These are phyloP conservation scores for Aurantiochytrium sp. DNA, from an alignment of 108 stramenopile species.

Conservation along the genomic window DNA sequence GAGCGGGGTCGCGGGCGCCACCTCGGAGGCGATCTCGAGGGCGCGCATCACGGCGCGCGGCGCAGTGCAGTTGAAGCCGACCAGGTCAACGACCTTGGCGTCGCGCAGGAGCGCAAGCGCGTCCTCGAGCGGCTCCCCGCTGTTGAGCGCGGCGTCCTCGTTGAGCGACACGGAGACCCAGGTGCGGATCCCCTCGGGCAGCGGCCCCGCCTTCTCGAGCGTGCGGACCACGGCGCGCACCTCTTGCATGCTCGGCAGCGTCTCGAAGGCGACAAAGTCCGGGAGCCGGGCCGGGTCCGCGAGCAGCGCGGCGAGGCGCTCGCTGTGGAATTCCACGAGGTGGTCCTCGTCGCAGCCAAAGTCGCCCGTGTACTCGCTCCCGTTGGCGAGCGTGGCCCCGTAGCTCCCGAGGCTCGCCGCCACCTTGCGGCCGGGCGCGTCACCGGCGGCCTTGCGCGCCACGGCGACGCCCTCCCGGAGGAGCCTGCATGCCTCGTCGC, in stretches of 20 bases:
- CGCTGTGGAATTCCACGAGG: background rate
- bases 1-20: background rate
- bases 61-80: background rate
- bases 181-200: background rate
- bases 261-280: conserved; percentile 7
- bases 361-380: background rate
- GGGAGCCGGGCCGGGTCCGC: background rate
- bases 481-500: background rate
- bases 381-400: background rate
- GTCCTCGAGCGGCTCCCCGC: background rate
- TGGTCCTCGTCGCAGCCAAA: conserved; percentile 2
- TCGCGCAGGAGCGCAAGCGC: background rate
- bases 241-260: background rate
- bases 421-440: background rate
- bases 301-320: background rate
- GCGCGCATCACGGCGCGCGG: background rate
- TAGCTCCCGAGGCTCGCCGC: background rate
- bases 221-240: background rate
- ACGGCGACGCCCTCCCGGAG: background rate
- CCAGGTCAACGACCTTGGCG: background rate
- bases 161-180: conserved; percentile 1
- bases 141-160: background rate
- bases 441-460: background rate
- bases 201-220: background rate
- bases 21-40: background rate